Percentiles rank a stretch among this genome's conserved stretches.
phyloP scores from a whole-genome alignment of 306 rosid genomes.

The Cicer pinnatifidum region DNA sequence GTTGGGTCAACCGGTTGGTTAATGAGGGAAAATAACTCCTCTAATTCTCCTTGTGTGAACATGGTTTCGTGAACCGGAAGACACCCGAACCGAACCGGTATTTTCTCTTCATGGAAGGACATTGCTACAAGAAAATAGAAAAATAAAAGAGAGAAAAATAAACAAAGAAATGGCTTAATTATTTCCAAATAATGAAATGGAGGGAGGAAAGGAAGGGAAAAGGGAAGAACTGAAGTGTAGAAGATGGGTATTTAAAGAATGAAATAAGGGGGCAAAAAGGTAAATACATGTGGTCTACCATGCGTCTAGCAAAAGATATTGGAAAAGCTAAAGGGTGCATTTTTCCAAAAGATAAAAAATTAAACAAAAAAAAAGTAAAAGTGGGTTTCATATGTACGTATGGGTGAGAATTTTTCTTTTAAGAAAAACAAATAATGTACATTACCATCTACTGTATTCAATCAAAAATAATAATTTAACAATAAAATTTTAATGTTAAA shows the following conservation, averaged over 20 bases:
- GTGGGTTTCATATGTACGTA: conserved; percentile 42
- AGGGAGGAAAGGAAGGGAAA: conserved; percentile 61
- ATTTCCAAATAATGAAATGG: conserved; percentile 38
- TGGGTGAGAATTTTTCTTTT: conserved; percentile 42
- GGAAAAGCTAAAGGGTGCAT: conserved; percentile 48
- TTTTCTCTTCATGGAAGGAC: conserved; percentile 44
- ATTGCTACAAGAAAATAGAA: conserved; percentile 1
- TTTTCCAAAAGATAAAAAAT: conserved; percentile 40
- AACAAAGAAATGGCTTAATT: conserved; percentile 4
- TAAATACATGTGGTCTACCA: conserved; percentile 50
- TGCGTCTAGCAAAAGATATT: conserved; percentile 47
- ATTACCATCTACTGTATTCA: background rate
- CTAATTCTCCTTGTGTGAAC: conserved; percentile 46
- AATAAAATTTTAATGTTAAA: too few species aligned
- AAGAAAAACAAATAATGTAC: conserved; percentile 28
- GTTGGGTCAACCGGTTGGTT: conserved; percentile 47
- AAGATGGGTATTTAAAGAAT: conserved; percentile 55
- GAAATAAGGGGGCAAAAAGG: conserved; percentile 11
- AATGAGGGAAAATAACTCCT: conserved; percentile 57
- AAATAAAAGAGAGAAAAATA: background rate
- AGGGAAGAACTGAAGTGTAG: conserved; percentile 62
- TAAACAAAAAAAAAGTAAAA: background rate
- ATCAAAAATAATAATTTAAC: too few species aligned
- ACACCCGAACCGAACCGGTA: conserved; percentile 37
- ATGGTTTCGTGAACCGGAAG: conserved; percentile 37